phyloP scores from a whole-genome alignment of 1,139 yeast genomes.

The Ogataea hybrid region DNA sequence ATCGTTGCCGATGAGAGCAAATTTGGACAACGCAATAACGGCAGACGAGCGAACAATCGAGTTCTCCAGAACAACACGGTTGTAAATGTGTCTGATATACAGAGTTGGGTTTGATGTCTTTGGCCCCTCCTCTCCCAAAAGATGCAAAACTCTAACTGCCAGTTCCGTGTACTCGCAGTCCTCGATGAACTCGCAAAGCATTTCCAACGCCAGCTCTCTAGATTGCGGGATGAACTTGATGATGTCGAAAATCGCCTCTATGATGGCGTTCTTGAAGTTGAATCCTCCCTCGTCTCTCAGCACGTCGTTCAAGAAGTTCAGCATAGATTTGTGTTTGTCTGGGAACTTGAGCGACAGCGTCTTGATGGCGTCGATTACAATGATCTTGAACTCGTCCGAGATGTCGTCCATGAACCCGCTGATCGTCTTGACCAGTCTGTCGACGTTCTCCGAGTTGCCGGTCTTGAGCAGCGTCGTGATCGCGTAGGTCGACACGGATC shows the following conservation, averaged over 20 bases:
- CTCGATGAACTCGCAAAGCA: conserved; percentile 94
- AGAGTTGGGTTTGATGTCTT: conserved; percentile 80
- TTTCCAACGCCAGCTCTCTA: conserved; percentile 82
- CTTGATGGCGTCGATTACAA: conserved; percentile 92
- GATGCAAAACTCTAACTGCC: conserved; percentile 84
- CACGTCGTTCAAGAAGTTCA: conserved; percentile 77
- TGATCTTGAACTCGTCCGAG: conserved; percentile 92
- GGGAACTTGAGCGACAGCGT: conserved; percentile 93
- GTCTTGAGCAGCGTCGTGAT: conserved; percentile 94
- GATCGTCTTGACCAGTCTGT: conserved; percentile 83
- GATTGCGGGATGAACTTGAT: conserved; percentile 85
- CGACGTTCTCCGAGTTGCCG: conserved; percentile 89
- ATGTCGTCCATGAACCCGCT: conserved; percentile 90
- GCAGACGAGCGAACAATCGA: conserved; percentile 96
- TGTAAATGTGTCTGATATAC: conserved; percentile 93
- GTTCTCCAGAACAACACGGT: conserved; percentile 93
- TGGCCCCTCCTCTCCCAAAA: conserved; percentile 95
- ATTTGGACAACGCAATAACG: conserved; percentile 86
- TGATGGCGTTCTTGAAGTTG: conserved; percentile 76
- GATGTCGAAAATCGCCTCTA: conserved; percentile 89
- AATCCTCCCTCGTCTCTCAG: conserved; percentile 91
- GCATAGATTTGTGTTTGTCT: conserved; percentile 78
- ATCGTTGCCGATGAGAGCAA: conserved; percentile 74
- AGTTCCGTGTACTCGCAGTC: conserved; percentile 97
- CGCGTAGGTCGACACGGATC: conserved; percentile 98